These are phyloP conservation scores for Coemansia sp. DNA, from an alignment of 192 early-diverging fungal species.

Conservation along the genomic window DNA sequence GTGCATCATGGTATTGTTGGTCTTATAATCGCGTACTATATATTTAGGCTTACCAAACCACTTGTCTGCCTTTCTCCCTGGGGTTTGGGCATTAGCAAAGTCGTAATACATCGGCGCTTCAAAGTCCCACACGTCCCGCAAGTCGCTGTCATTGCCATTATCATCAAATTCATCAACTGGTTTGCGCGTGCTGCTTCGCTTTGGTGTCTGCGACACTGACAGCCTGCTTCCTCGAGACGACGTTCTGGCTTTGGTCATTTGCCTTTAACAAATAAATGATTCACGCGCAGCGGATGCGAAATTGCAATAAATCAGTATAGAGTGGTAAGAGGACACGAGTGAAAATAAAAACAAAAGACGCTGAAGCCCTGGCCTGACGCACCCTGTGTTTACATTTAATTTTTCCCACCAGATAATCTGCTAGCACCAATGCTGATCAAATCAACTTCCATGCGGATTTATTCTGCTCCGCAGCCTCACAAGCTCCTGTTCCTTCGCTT, in stretches of 20 bases:
- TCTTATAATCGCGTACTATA: not conserved
- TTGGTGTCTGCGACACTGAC: conserved; percentile 11
- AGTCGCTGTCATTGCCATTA: not conserved
- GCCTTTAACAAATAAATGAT: not conserved
- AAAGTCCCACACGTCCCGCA: conserved; percentile 37
- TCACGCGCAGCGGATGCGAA: not conserved
- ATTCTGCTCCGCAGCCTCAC: not conserved
- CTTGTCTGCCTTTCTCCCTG: conserved; percentile 35
- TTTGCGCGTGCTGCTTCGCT: conserved; percentile 12
- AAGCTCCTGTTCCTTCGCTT: not conserved
- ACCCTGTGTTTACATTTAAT: conserved; percentile 14
- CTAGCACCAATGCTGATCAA: not conserved
- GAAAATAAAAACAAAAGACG: conserved; percentile 1
- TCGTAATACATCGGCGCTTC: conserved; percentile 50
- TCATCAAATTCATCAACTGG: not conserved
- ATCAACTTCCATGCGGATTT: not conserved
- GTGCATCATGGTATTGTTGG: too few relatives aligned
- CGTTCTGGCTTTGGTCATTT: conserved; percentile 37
- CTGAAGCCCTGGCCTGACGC: not conserved
- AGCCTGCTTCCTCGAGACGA: conserved; percentile 21
- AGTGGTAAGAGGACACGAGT: not conserved
- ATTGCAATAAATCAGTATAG: not conserved
- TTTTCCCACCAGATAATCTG: not conserved
- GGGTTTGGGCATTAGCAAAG: conserved; percentile 46
- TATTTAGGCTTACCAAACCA: conserved; percentile 47